These are phyloP conservation scores for Lepidium aucheri DNA, from an alignment of 345 rosid genomes.

Conservation along the genomic window DNA sequence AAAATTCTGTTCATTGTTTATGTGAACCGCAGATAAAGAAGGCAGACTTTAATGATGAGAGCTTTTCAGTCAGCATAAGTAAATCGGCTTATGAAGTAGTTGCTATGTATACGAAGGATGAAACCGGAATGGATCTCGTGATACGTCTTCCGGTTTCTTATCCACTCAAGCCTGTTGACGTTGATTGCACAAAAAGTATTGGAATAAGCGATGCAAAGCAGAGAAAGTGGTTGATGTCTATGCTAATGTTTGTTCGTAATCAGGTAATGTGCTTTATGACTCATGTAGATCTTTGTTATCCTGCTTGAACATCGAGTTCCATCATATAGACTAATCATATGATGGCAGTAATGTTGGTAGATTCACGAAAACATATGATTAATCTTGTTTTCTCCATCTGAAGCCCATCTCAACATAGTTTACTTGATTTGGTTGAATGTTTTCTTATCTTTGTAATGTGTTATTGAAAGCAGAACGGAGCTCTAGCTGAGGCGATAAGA, in stretches of 20 bases:
- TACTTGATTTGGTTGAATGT: not conserved
- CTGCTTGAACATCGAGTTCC: not conserved
- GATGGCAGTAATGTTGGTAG: not conserved
- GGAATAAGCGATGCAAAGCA: slow-evolving; percentile 92
- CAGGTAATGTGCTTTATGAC: slow-evolving; percentile 46
- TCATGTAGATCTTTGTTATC: slow-evolving; percentile 7
- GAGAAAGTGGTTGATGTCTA: slow-evolving; percentile 96
- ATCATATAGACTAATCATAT: not conserved
- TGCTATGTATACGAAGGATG: slow-evolving; percentile 92
- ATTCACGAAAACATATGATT: not conserved
- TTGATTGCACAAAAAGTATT: slow-evolving; percentile 77
- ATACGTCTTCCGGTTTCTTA: slow-evolving; percentile 86
- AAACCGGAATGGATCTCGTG: slow-evolving; percentile 89
- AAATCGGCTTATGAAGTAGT: slow-evolving; percentile 93
- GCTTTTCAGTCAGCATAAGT: slow-evolving; percentile 75
- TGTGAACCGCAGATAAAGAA: slow-evolving; percentile 72
- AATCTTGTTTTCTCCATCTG: not conserved
- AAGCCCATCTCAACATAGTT: not conserved
- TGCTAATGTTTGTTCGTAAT: slow-evolving; percentile 83
- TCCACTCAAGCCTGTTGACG: slow-evolving; percentile 79
- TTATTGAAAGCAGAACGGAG: slow-evolving; percentile 66
- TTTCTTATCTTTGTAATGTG: slow-evolving; percentile 15
- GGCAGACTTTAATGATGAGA: slow-evolving; percentile 73
- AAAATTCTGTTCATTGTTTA: slow-evolving; percentile 11
- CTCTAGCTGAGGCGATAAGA: slow-evolving; percentile 84